These are phyloP conservation scores for Tylopilus sp. DNA, from an alignment of 768 basidiomycete genomes.

Conservation along the genomic window DNA sequence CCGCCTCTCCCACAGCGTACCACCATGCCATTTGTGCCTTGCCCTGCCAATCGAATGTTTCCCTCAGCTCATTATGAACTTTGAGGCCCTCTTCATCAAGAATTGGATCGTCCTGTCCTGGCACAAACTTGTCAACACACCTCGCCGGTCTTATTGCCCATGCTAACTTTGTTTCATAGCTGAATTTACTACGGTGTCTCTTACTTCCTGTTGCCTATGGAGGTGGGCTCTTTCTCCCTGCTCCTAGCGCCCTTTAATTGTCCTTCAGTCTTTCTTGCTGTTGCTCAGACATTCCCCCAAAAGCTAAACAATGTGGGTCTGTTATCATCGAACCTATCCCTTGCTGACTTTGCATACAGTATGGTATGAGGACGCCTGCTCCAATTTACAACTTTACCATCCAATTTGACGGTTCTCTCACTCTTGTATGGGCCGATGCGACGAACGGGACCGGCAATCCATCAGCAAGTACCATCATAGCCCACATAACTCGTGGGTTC, in stretches of 20 bases:
- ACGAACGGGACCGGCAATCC: constrained; percentile 56
- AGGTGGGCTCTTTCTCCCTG: constrained; percentile 3
- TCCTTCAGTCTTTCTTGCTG: constrained; percentile 50
- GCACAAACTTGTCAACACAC: constrained; percentile 54
- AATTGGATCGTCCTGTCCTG: constrained; percentile 72
- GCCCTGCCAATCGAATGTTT: background rate
- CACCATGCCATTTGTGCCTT: background rate
- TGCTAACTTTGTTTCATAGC: constrained; percentile 30
- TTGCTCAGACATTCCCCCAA: constrained; percentile 57
- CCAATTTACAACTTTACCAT: constrained; percentile 45
- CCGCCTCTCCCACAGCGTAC: no score
- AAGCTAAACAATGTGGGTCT: constrained; percentile 55
- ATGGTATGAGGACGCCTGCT: constrained; percentile 57
- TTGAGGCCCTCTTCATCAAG: constrained; percentile 60
- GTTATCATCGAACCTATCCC: background rate
- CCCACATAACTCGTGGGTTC: constrained; percentile 53
- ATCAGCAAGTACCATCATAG: constrained; percentile 57
- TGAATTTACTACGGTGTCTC: constrained; percentile 60
- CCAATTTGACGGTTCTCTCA: constrained; percentile 50
- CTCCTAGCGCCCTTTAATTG: background rate
- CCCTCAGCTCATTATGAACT: constrained; percentile 24
- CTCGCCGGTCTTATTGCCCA: background rate
- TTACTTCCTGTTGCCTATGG: constrained; percentile 64
- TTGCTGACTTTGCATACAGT: constrained; percentile 34
- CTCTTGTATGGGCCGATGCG: constrained; percentile 66